These are phyloP conservation scores for Hemileia vastatrix DNA, from an alignment of 1,284 basidiomycete genomes.

Conservation along the genomic window DNA sequence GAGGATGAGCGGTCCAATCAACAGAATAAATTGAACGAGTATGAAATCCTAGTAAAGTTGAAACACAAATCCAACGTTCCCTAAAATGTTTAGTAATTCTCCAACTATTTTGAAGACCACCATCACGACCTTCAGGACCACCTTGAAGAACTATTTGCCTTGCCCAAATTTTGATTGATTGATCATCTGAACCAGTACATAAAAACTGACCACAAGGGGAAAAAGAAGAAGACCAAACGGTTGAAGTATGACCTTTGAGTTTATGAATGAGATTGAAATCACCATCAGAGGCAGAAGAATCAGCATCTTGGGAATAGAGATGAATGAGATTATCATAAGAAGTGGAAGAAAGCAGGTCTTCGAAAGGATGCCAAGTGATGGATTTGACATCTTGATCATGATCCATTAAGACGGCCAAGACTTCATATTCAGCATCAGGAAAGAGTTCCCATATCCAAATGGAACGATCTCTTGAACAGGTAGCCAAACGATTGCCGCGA, in stretches of 20 bases:
- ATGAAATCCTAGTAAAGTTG: conserved; percentile 48
- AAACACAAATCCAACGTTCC: conserved; percentile 44
- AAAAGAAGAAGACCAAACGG: conserved; percentile 79
- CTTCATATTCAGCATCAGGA: conserved; percentile 57
- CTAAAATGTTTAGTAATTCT: conserved; percentile 36
- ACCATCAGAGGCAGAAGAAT: conserved; percentile 70
- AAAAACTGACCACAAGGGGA: conserved; percentile 72
- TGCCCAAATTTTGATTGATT: conserved; percentile 54
- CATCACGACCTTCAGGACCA: conserved; percentile 29
- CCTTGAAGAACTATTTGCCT: conserved; percentile 36
- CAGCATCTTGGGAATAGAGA: conserved; percentile 85
- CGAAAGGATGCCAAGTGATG: conserved; percentile 85
- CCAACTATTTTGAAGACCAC: conserved; percentile 29
- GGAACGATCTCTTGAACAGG: conserved; percentile 88
- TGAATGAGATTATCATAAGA: conserved; percentile 97
- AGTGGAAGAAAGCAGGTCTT: conserved; percentile 92
- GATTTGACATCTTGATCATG: conserved; percentile 94
- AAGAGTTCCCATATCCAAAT: conserved; percentile 94
- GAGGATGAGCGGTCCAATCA: conserved; percentile 56
- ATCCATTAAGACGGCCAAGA: conserved; percentile 91
- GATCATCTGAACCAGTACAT: conserved; percentile 68
- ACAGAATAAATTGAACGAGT: conserved; percentile 68
- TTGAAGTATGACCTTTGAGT: conserved; percentile 47
- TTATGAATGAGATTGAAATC: conserved; percentile 80
- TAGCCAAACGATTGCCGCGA: conserved; percentile 72